Evolutionary conservation across 1,284 basidiomycete species (phyloP).

Genomic region (Cryptococcus sp.): DNA sequence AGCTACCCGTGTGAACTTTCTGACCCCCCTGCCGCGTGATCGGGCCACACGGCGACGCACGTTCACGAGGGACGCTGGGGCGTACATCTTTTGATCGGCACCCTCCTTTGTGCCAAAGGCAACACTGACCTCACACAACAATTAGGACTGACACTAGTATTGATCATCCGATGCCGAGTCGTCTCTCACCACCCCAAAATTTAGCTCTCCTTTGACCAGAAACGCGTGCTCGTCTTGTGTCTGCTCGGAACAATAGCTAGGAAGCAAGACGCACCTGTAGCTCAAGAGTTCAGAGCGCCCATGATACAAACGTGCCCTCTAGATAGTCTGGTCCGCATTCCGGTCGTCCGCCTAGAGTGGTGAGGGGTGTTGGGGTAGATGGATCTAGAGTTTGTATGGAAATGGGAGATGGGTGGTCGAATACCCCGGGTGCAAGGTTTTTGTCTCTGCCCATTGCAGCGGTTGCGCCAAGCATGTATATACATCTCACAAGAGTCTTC

Average conservation of each 20-base stretch:
- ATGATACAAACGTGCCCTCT: background rate
- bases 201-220: no score
- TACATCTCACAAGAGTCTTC: no score
- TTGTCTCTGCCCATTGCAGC: background rate
- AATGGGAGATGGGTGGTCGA: slow-evolving; percentile 8
- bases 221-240: no score
- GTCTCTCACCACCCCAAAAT: background rate
- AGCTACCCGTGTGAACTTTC: no score
- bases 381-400: background rate
- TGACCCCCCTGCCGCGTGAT: no score
- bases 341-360: background rate
- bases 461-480: no score
- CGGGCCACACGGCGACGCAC: no score
- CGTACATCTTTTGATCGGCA: no score
- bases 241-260: background rate
- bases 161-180: background rate
- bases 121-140: no score
- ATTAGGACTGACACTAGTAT: no score
- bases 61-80: no score
- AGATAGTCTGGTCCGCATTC: background rate
- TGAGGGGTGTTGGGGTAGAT: background rate
- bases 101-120: no score
- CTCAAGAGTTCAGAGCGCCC: slow-evolving; percentile 9
- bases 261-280: slow-evolving; percentile 6
- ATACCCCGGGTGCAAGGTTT: slow-evolving; percentile 1